These are phyloP conservation scores for Synchytrium microbalum DNA, from an alignment of 371 early-diverging fungal species.

Conservation along the genomic window DNA sequence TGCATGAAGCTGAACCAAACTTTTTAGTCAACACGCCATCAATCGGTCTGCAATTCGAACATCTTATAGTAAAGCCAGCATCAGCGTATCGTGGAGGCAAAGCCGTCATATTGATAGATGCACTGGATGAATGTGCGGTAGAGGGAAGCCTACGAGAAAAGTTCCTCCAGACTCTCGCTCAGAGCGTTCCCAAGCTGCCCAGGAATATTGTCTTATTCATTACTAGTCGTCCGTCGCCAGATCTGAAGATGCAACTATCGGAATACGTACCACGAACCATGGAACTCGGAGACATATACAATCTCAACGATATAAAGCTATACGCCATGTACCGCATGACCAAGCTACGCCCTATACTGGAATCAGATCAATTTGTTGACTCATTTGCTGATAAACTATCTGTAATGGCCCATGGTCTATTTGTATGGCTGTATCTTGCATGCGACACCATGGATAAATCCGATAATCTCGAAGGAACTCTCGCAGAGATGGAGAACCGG, in stretches of 20 bases:
- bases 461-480: too few species aligned
- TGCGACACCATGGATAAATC: not conserved
- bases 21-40: not conserved
- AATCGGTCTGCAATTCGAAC: not conserved
- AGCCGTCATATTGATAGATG: not conserved
- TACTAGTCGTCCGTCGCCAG: not conserved
- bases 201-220: not conserved
- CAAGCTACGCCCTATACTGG: not conserved
- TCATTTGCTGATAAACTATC: not conserved
- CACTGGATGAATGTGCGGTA: conserved; percentile 1
- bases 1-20: not conserved
- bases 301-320: not conserved
- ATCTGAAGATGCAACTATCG: not conserved
- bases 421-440: not conserved
- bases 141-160: not conserved
- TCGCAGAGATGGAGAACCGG: too few species aligned
- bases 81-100: not conserved
- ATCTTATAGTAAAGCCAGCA: not conserved
- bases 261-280: not conserved
- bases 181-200: not conserved
- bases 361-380: not conserved
- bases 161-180: not conserved
- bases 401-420: not conserved
- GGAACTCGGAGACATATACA: not conserved
- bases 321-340: not conserved